Base-by-base conservation (phyloP, 352 stramenopile genomes). In the Blastocystis sp. region DNA sequence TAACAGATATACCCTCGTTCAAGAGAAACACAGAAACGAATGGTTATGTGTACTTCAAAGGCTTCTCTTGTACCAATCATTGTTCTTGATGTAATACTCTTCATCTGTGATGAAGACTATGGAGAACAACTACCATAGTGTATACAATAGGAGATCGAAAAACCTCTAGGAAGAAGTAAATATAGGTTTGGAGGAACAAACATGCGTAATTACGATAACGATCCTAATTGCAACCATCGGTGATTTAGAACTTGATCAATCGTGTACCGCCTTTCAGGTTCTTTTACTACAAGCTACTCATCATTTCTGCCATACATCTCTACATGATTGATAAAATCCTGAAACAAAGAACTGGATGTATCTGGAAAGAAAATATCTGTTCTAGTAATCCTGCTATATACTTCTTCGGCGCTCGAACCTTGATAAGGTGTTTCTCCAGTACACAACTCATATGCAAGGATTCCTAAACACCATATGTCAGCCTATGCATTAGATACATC, bases 381-480 rank as follows among this genome's bases (percentile, higher is more conserved):
- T 2, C 5, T 65, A 3, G 14, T 19, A 21, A 83, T 83, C 21
- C 24, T 39, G 3, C 39, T 11, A 21, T 65, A 16, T 19, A 83
- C 29, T 63, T 83, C 32, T 21, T 66, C 71, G 29, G 39, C 27
- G 6, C n/a, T 14, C 1, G 21, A n/a, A 43, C 51, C 54, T 19
- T 32, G 21, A 66, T 65, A 83, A 4, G 71, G 71, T 0, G 71
- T 61, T 43, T 59, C 58, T 19, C 71, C 71, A 1, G 71, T 83
- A 35, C 71, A 83, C 5, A 83, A 49, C 27, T 83, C 71, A 39
- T 83, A 83, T 6, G 71, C 66, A 16, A 83, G 71, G 49, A 83
- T 59, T 11, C 71, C 71, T n/a, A 83, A 46, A 43, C 46, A 83
- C 71, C 71, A 83, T n/a, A 83, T 24, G 5, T 83, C 71, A 42